Evolutionary conservation across 495 filamentous ascomycete genomes (phyloP), one percentile per base, ranked within the genome.

Genomic region (Daldinia grandis): DNA sequence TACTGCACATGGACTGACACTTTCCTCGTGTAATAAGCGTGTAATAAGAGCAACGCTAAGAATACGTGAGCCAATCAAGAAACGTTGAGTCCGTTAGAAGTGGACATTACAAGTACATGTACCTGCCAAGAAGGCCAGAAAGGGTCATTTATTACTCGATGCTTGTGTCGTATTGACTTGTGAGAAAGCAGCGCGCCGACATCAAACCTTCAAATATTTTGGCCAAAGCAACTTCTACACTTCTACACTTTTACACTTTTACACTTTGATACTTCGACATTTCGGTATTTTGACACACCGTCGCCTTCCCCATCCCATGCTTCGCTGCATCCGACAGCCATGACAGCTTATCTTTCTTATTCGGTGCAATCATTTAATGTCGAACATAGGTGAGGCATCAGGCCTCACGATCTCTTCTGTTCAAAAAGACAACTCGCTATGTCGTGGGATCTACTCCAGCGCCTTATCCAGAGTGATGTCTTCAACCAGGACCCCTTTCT

Each of bases 401-500:
- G 63, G 70, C 70, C 70, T 72, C 70, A 72, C 59, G 65, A 64
- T 68, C 40, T 72, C 69, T 68, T 59, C 37, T 37, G 40, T 42
- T 47, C 28, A 33, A 50, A 64, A 67, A 71, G 61, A 55, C 24
- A 57, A 65, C 66, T 76, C 69, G 75, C 75, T 77, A 77, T 77
- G 75, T 87, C 84, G 80, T 85, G 82, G 83, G 79, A 91, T 82
- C 84, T 92, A 80, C 85, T 93, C 64, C 88, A 88, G 81, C 87
- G 90, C 76, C 89, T 91, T 85, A 89, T 93, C 80, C 89, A 92
- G 82, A 90, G 88, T 80, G 90, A 93, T 82, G 89, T 92, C 83
- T 93, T 93, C 82, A 92, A 91, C 83, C 87, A 90, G 81, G 86
- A 92, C 80, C 89, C 91, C 65, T 92, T 91, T 78, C 87, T 92